A percentile compares a stretch with the other conserved stretches of the same genome.
Conservation (phyloP, 2,329 filamentous ascomycete species). For the Macrophomina tecta region DNA sequence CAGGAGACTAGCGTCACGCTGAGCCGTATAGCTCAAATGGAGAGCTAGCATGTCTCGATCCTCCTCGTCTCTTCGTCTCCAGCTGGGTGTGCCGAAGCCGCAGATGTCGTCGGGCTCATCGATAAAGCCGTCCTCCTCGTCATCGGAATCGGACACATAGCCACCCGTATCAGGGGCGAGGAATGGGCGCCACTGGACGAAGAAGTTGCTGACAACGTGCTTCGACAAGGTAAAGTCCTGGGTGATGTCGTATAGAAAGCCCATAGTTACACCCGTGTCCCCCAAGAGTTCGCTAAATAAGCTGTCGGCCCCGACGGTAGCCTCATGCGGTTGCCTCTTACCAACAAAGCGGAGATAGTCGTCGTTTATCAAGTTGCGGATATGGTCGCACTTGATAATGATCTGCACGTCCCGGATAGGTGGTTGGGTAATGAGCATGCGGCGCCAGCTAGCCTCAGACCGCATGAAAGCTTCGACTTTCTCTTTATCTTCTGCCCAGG, state of each 20-base stretch:
- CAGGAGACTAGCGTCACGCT: constrained; percentile 1
- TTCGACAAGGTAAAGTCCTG: constrained; percentile 13
- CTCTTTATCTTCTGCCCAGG: neutral
- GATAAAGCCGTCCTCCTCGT: constrained; percentile 15
- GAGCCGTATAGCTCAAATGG: constrained; percentile 14
- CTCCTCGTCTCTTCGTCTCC: constrained; percentile 12
- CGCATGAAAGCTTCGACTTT: constrained; percentile 7
- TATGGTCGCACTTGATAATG: constrained; percentile 10
- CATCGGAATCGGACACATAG: neutral
- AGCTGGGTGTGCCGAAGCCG: constrained; percentile 21
- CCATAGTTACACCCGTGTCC: constrained; percentile 3
- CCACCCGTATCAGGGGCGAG: constrained; percentile 7
- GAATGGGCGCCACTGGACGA: constrained; percentile 15
- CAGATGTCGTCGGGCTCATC: constrained; percentile 15
- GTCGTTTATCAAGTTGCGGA: constrained; percentile 13
- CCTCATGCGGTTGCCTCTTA: neutral
- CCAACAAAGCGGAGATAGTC: constrained; percentile 14
- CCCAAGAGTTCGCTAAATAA: neutral
- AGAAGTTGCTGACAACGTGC: constrained; percentile 22
- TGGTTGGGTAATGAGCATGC: constrained; percentile 25
- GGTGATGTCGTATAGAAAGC: constrained; percentile 13
- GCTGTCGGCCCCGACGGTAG: neutral
- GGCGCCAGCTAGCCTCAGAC: constrained; percentile 23
- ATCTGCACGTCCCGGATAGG: constrained; percentile 18
- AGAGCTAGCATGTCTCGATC: constrained; percentile 14